Evolutionary conservation across 2,329 filamentous ascomycete genomes (phyloP), one percentile per base, ranked within the genome.

Genomic region (Claviceps digitariae): DNA sequence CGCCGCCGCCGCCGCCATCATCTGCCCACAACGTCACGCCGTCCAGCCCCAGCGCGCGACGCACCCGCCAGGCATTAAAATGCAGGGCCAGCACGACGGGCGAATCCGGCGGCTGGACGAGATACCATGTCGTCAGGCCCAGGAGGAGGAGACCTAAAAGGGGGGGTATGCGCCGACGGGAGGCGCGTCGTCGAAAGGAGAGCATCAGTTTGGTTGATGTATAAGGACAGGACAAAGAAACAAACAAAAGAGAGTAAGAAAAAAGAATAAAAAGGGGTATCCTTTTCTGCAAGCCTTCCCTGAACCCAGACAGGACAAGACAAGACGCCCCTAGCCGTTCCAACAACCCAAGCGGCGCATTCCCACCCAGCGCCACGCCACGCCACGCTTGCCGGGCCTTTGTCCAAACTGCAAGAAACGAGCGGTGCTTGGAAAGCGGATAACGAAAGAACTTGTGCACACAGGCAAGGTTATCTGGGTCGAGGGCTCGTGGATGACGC

Each of bases 21-120:
- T 62, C 62, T 31, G 64, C 59, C 15, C 62, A 57, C 25, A n/a
- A 38, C 5, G 36, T n/a, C 36, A 17, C 17, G 36, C 17, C 36
- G 4, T 38, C 36, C 36, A 38, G 15, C 1, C 62, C 63, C 17
- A 72, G 54, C 25, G 60, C 54, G 51, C 66, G 64, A 44, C 62
- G 57, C 36, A 68, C 50, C n/a, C 68, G 65, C 29, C 61, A 57
- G 10, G 54, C 44, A 53, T 69, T 69, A 59, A 69, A 69, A 52
- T 60, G 57, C 47, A 69, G 31, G 20, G 67, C 66, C 12, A 69
- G 59, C 13, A 66, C 64, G 47, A 66, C 52, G 12, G 61, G 54
- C 10, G 67, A 67, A 56, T 67, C 64, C 15, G 63, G 62, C 10
- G 67, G 67, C n/a, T 66, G 62, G 9, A 64, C 54, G 23, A 63